Evolutionary conservation across 2,329 filamentous ascomycete genomes (phyloP), one percentile per base, ranked within the genome.

Genomic region (Phaeosphaeriaceae sp.): DNA sequence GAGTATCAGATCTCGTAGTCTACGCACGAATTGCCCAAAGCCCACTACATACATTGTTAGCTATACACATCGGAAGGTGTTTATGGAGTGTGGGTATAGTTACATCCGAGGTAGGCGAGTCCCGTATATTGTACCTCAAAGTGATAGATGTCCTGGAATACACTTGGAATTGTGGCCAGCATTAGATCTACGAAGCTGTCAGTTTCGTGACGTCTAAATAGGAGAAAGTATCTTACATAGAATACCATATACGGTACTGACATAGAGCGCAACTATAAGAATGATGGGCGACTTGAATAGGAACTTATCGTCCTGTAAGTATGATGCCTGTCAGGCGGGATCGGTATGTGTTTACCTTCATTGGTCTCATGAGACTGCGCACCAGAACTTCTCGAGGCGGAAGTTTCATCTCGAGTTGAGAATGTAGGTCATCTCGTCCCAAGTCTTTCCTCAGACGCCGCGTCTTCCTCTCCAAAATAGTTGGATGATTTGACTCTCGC

Each of bases 111-210:
- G 24, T 62, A 62, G 5, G 54, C 51, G 2, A 96, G 85, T 0
- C 92, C 92, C 0, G 88, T 86, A 42, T 89, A 45, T 1, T 89
- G 88, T 0, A 88, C 81, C 1, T 83, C 82, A 91, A 92, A 96
- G 58, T 90, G 90, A 25, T 92, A 89, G 59, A 85, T 77, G 24
- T 88, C 79, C 11, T 82, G 81, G 77, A 93, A 96, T 59, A 95
- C 89, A 58, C 93, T 88, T 0, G 92, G 91, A 70, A 86, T 86
- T 11, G 31, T 36, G 13, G 31, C 31, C 9, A 36, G 31, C 31
- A 36, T 36, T 36, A 44, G 41, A 13, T 44, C n/a, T 22, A 22
- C 41, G 7, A 44, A 2, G 15, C 3, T 15, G 41, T 22, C 7
- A 22, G 11, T 19, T 22, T 19, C n/a, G 19, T 7, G 21, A 44